Conservation (phyloP, 2,329 filamentous ascomycete species). For the Pyrenophora tritici-repentis region DNA sequence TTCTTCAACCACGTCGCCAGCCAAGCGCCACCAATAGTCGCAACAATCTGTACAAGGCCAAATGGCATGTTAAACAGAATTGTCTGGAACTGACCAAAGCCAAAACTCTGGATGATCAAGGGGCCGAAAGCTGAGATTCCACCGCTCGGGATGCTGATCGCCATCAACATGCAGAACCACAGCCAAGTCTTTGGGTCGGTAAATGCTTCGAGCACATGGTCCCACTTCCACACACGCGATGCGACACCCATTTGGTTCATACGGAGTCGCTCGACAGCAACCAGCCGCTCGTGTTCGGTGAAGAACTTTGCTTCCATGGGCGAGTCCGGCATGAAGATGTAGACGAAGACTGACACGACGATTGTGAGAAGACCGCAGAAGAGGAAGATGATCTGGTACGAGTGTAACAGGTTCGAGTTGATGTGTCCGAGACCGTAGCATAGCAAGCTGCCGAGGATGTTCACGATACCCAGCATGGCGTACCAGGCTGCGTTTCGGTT, state of each 20-base stretch:
- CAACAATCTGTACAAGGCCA: constrained; percentile 63
- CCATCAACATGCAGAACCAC: constrained; percentile 53
- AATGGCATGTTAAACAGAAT: constrained; percentile 67
- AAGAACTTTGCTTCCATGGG: constrained; percentile 65
- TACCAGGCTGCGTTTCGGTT: constrained; percentile 64
- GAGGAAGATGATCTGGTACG: constrained; percentile 45
- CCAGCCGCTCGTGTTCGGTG: constrained; percentile 59
- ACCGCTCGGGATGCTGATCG: constrained; percentile 57
- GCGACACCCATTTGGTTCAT: constrained; percentile 52
- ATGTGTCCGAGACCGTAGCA: constrained; percentile 66
- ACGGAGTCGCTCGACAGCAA: constrained; percentile 61
- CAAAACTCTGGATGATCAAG: constrained; percentile 63
- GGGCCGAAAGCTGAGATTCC: constrained; percentile 65
- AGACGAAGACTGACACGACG: constrained; percentile 56
- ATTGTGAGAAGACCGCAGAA: constrained; percentile 55
- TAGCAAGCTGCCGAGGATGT: constrained; percentile 60
- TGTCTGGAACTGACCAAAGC: constrained; percentile 60
- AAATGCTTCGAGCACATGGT: constrained; percentile 59
- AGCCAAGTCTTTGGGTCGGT: constrained; percentile 65
- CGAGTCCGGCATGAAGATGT: constrained; percentile 65
- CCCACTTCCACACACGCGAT: constrained; percentile 56
- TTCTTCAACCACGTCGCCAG: constrained; percentile 59
- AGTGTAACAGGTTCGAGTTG: constrained; percentile 50
- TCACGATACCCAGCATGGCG: constrained; percentile 64
- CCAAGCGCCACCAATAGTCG: constrained; percentile 63